Evolutionary conservation across 176 grass and related monocot genomes (phyloP).

Genomic region (Triticum dicoccoides): DNA sequence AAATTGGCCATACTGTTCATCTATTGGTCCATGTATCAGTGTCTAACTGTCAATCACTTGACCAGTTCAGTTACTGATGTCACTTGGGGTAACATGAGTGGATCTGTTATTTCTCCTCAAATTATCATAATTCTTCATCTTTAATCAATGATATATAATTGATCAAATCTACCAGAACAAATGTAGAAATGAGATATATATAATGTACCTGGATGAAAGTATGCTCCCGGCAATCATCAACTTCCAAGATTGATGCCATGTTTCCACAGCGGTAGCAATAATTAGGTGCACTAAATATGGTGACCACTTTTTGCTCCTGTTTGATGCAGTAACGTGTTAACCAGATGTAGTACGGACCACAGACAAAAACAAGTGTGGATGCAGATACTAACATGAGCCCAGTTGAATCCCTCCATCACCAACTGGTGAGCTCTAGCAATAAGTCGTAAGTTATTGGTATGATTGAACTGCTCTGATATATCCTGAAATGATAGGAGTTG

Average conservation of each 20-base stretch:
- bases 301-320: conserved; percentile 98
- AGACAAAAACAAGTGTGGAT: background rate
- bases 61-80: background rate
- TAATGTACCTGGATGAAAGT: conserved; percentile 85
- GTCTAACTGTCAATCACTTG: background rate
- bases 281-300: conserved; percentile 98
- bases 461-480: conserved; percentile 99
- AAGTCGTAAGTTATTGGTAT: conserved; percentile 86
- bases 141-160: background rate
- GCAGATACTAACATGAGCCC: conserved; percentile 74
- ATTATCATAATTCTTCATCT: background rate
- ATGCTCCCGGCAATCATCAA: conserved; percentile 94
- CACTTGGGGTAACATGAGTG: background rate
- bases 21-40: background rate
- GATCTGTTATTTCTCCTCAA: background rate
- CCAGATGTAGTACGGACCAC: background rate
- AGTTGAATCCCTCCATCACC: conserved; percentile 96
- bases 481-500: conserved; percentile 53
- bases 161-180: background rate
- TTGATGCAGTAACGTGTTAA: conserved; percentile 21
- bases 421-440: conserved; percentile 98
- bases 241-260: conserved; percentile 98
- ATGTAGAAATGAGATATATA: background rate
- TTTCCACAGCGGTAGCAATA: conserved; percentile 98
- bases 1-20: background rate